Percentiles rank a stretch among this genome's conserved stretches.
Conservation (phyloP, 345 rosid species). For the Syzygium oleosum region DNA sequence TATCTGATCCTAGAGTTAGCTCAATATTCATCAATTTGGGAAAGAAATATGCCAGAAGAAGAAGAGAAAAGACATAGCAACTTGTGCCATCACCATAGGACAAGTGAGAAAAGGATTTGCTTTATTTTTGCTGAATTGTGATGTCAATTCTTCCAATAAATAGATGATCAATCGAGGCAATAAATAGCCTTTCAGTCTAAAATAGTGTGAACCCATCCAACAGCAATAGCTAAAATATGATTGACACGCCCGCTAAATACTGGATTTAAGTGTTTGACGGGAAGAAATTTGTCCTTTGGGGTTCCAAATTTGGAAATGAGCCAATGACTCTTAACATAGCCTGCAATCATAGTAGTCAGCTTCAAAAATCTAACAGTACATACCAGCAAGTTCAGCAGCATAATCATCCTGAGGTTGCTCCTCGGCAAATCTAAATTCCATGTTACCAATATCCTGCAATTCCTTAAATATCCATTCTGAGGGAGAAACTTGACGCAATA, state of each 20-base stretch:
- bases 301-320: background rate
- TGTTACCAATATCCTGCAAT: conserved; percentile 86
- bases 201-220: background rate
- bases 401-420: conserved; percentile 96
- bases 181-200: background rate
- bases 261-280: background rate
- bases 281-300: background rate
- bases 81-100: background rate
- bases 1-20: background rate
- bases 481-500: conserved; percentile 61
- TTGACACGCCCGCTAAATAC: background rate
- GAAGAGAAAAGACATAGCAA: background rate
- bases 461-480: conserved; percentile 99
- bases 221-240: background rate
- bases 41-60: background rate
- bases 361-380: conserved; percentile 5
- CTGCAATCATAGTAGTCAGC: background rate
- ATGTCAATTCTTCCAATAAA: background rate
- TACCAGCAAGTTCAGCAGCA: conserved; percentile 96
- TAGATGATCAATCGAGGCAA: background rate
- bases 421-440: conserved; percentile 93
- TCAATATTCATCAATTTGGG: background rate
- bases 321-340: background rate
- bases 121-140: background rate
- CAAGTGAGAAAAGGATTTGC: background rate